Evolutionary conservation across 2,329 filamentous ascomycete species (phyloP).

Genomic region (Sporothrix curviconia): DNA sequence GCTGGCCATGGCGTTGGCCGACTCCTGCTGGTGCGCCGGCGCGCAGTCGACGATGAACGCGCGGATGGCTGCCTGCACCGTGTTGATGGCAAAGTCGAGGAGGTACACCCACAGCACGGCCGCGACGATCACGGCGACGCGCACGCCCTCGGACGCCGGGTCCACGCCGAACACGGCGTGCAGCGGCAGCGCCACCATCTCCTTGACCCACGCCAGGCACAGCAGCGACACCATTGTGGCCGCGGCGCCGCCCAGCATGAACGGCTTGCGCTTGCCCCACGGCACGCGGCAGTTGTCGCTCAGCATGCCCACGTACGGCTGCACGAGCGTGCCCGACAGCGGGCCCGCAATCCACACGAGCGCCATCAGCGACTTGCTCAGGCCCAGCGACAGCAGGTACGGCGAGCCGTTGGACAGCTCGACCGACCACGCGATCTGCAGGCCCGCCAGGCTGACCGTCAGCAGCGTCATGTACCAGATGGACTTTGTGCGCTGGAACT

Average conservation of each 20-base stretch:
- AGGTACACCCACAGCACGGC: constrained; percentile 85
- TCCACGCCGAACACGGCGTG: constrained; percentile 60
- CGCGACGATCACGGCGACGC: constrained; percentile 62
- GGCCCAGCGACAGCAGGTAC: constrained; percentile 69
- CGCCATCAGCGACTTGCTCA: constrained; percentile 77
- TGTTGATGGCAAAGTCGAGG: constrained; percentile 92
- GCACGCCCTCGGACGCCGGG: constrained; percentile 56
- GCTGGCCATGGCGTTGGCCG: constrained; percentile 90
- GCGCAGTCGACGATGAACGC: constrained; percentile 92
- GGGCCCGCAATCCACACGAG: constrained; percentile 81
- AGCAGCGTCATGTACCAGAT: constrained; percentile 79
- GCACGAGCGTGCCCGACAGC: constrained; percentile 69
- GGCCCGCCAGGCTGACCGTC: constrained; percentile 77
- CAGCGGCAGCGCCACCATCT: constrained; percentile 62
- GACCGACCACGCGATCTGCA: constrained; percentile 94
- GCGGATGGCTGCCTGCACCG: constrained; percentile 84
- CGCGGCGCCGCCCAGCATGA: constrained; percentile 64
- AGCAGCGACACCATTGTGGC: constrained; percentile 64
- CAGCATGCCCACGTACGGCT: constrained; percentile 75
- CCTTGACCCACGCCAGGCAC: constrained; percentile 66
- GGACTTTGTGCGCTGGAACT: constrained; percentile 65
- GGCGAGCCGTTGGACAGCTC: constrained; percentile 90
- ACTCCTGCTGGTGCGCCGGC: constrained; percentile 86
- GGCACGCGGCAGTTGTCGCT: constrained; percentile 69
- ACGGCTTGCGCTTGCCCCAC: constrained; percentile 76